Base-by-base conservation (phyloP, 257 asterid species). In the Nicotiana sylvestris region DNA sequence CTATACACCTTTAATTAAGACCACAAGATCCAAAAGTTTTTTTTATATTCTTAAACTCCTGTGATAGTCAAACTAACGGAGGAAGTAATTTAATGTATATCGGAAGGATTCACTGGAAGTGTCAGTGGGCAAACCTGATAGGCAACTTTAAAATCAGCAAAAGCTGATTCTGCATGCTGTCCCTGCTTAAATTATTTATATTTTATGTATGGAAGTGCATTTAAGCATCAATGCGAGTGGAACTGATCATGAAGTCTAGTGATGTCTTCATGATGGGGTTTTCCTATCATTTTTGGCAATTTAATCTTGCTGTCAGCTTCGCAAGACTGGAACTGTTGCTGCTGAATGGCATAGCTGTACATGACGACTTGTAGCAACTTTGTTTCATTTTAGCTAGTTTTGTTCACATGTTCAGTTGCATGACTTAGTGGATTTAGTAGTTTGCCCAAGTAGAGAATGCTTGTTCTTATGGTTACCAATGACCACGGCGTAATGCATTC, bases 291-390 rank as follows among this genome's bases (percentile, higher is more conserved):
- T 39, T 18, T 39, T 39, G 9, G 57, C 33, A 69, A 68, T 69
- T 69, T 69, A 69, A 32, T 69, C 57, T 69, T 69, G 33, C 57
- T 69, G 33, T 69, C 57, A 69, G 18, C 78, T 69, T n/a, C 33
- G 16, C 78, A 69, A 18, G 57, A 39, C 78, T 69, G 57, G 33
- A 39, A 69, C 21, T 39, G 46, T 69, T 10, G 78, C 3, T 39
- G 35, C 25, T 69, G 78, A 39, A 39, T 69, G 57, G 57, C 21
- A 69, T 39, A 39, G 57, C 57, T 69, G 46, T 43, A 69, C 77
- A 69, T 39, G 77, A 39, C 29, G 21, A 17, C 78, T 39, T 69
- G 57, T 32, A 69, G 33, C 57, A 69, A n/a, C 33, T 37, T 10
- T 69, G 18, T 69, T 32, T n/a, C 15, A 55, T 39, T 9, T 39